phyloP scores from a whole-genome alignment of 495 filamentous ascomycete genomes.

The Tetracladium marchalianum region DNA sequence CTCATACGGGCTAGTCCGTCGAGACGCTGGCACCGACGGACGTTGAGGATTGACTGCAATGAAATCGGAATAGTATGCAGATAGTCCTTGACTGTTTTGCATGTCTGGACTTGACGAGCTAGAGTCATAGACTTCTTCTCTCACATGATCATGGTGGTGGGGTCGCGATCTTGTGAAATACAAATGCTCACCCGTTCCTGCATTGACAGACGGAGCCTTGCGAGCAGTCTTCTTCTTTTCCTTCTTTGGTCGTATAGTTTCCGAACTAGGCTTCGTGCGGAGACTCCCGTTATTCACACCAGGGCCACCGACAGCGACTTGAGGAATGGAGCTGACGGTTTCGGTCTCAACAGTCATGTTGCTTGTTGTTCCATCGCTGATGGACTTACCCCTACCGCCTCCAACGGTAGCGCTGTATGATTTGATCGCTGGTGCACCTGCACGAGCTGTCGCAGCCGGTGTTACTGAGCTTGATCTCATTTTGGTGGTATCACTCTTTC shows the following conservation, averaged over 20 bases:
- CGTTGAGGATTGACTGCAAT: slow-evolving; percentile 9
- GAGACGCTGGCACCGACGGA: slow-evolving; percentile 4
- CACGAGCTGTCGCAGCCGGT: slow-evolving; percentile 24
- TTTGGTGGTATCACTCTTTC: slow-evolving; percentile 28
- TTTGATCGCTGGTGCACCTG: slow-evolving; percentile 34
- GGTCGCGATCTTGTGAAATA: slow-evolving; percentile 19
- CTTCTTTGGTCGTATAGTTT: slow-evolving; percentile 88
- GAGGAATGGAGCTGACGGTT: slow-evolving; percentile 84
- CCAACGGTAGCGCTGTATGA: slow-evolving; percentile 29
- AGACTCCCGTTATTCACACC: slow-evolving; percentile 61
- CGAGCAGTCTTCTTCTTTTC: slow-evolving; percentile 72
- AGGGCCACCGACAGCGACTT: slow-evolving; percentile 64
- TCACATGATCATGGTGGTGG: slow-evolving; percentile 22
- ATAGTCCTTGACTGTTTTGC: slow-evolving; percentile 29
- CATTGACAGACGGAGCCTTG: slow-evolving; percentile 60
- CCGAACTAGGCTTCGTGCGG: slow-evolving; percentile 76
- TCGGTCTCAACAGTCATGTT: slow-evolving; percentile 99
- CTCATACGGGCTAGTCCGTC: slow-evolving; percentile 10
- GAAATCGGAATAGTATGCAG: slow-evolving; percentile 5
- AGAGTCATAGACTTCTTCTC: slow-evolving; percentile 23
- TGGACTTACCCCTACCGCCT: slow-evolving; percentile 40
- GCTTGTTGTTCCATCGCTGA: slow-evolving; percentile 62
- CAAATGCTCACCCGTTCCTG: slow-evolving; percentile 59
- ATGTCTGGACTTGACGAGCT: slow-evolving; percentile 21
- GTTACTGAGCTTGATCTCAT: slow-evolving; percentile 22